A percentile compares a stretch with the other conserved stretches of the same genome.
phyloP scores from a whole-genome alignment of 352 stramenopile genomes.

The Thraustochytrium sp. region DNA sequence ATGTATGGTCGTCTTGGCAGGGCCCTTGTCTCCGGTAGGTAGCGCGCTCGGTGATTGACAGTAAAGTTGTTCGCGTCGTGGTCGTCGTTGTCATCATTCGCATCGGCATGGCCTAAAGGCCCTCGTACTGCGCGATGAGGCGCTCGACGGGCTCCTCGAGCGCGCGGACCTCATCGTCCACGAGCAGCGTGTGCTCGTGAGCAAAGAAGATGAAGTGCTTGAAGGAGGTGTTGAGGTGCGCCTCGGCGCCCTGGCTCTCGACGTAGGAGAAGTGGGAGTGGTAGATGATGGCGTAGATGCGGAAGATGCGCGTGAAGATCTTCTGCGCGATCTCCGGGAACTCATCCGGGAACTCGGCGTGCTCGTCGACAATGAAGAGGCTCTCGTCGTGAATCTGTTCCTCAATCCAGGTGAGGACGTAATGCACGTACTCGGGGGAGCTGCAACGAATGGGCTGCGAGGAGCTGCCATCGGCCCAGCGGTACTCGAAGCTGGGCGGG shows the following conservation, averaged over 20 bases:
- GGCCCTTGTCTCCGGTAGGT: no score
- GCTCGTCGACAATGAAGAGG: conserved; percentile 5
- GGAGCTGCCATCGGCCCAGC: conserved; percentile 41
- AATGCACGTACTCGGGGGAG: conserved; percentile 80
- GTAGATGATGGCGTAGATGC: conserved; percentile 94
- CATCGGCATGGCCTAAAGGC: no score
- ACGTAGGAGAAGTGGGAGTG: conserved; percentile 90
- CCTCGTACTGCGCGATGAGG: conserved; percentile 12
- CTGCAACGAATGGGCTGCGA: conserved; percentile 59
- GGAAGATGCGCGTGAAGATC: conserved; percentile 90
- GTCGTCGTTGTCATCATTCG: no score
- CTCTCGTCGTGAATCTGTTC: conserved; percentile 68
- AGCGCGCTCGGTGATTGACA: no score
- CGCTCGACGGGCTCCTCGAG: conserved; percentile 18
- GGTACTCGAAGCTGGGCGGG: conserved; percentile 50
- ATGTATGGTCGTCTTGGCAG: no score
- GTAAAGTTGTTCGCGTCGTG: no score
- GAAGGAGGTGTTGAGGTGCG: conserved; percentile 94
- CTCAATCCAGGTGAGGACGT: conserved; percentile 82
- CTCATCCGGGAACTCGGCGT: conserved; percentile 61
- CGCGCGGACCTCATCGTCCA: neutral
- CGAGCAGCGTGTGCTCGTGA: conserved; percentile 23
- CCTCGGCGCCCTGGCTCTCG: conserved; percentile 71
- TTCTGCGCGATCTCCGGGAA: conserved; percentile 75
- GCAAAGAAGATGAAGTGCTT: conserved; percentile 96